Evolutionary conservation across 2,329 filamentous ascomycete genomes (phyloP).

Genomic region (Pseudogymnoascus verrucosus): DNA sequence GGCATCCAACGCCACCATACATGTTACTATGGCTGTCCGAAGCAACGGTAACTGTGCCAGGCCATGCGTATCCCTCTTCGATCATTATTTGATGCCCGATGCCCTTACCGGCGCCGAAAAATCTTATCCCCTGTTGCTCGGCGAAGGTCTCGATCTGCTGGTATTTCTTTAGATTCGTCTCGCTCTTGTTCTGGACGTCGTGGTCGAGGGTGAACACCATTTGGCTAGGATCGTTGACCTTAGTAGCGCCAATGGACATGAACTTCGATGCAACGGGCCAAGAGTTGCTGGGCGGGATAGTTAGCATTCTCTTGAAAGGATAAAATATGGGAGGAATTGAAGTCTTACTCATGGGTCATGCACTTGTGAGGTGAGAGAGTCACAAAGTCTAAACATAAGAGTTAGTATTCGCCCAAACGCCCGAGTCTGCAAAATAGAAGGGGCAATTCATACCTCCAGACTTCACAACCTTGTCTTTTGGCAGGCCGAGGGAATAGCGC

Average conservation of each 20-base stretch:
- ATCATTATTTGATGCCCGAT: constrained; percentile 93
- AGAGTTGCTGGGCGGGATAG: constrained; percentile 45
- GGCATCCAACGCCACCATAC: constrained; percentile 71
- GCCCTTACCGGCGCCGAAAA: constrained; percentile 68
- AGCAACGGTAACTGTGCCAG: constrained; percentile 73
- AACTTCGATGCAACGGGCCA: constrained; percentile 71
- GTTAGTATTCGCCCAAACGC: not conserved
- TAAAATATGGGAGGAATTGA: not conserved
- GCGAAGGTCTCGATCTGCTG: constrained; percentile 75
- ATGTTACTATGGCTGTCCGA: constrained; percentile 72
- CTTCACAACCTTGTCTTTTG: constrained; percentile 65
- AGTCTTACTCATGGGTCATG: constrained; percentile 66
- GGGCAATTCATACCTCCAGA: constrained; percentile 39
- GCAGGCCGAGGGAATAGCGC: constrained; percentile 65
- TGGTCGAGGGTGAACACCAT: constrained; percentile 81
- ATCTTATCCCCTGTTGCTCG: constrained; percentile 64
- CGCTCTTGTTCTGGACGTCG: constrained; percentile 76
- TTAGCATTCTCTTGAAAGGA: not conserved
- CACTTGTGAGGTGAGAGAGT: constrained; percentile 62
- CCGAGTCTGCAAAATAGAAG: not conserved
- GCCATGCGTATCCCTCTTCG: constrained; percentile 79
- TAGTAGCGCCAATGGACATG: constrained; percentile 71
- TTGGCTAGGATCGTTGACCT: constrained; percentile 63
- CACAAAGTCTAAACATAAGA: constrained; percentile 61
- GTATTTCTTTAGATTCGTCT: constrained; percentile 78